phyloP scores from a whole-genome alignment of 306 rosid species.

The Dalbergia oliveri region DNA sequence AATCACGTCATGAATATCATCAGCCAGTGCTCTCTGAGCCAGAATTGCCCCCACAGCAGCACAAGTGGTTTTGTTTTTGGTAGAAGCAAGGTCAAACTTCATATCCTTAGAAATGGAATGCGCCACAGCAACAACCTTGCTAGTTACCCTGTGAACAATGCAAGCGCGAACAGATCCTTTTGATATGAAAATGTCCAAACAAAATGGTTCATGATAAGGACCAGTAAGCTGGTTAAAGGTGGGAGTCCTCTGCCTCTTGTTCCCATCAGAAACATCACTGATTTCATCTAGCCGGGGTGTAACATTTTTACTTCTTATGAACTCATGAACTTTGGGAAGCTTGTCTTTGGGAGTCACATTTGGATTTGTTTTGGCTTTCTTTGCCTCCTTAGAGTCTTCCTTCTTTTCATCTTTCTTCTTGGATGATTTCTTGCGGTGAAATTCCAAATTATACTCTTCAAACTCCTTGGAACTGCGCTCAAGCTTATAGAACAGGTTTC shows the following conservation, averaged over 20 bases:
- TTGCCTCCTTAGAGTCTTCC: conserved; percentile 42
- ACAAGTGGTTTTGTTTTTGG: conserved; percentile 76
- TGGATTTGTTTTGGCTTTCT: conserved; percentile 42
- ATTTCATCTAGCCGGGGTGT: conserved; percentile 39
- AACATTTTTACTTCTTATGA: conserved; percentile 36
- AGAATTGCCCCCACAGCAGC: conserved; percentile 84
- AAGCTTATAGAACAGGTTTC: conserved; percentile 76
- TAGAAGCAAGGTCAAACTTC: conserved; percentile 79
- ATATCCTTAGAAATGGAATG: conserved; percentile 90
- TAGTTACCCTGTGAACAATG: conserved; percentile 76
- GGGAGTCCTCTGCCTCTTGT: conserved; percentile 71
- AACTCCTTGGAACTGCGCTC: conserved; percentile 83
- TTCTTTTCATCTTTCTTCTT: conserved; percentile 47
- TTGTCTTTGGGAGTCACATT: conserved; percentile 43
- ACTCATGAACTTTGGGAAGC: conserved; percentile 45
- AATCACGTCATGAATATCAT: conserved; percentile 85
- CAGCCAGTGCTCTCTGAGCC: conserved; percentile 88
- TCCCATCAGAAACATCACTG: conserved; percentile 38
- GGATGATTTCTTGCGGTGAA: conserved; percentile 71
- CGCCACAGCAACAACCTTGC: conserved; percentile 89
- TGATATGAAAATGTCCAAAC: conserved; percentile 87
- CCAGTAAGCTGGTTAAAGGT: conserved; percentile 84
- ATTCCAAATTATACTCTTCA: conserved; percentile 82
- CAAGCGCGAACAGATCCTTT: conserved; percentile 91
- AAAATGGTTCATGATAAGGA: conserved; percentile 91